Evolutionary conservation across 345 rosid genomes (phyloP).

Genomic region (Citrus mangshanensis): DNA sequence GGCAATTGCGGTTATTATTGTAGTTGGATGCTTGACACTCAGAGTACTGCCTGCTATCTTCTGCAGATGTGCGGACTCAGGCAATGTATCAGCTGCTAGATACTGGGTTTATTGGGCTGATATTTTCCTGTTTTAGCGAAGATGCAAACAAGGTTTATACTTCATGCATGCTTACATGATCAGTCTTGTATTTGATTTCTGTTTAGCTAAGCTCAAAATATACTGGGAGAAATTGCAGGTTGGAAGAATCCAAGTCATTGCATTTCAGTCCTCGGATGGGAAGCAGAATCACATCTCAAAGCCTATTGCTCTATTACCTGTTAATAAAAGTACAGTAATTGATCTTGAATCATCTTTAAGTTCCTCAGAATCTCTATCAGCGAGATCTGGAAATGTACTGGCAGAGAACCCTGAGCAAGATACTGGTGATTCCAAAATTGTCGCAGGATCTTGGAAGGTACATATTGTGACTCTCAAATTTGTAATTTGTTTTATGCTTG

Average conservation of each 20-base stretch:
- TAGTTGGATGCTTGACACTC: conserved; percentile 17
- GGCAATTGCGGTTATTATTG: background rate
- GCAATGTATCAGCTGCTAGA: conserved; percentile 98
- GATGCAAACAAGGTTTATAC: conserved; percentile 73
- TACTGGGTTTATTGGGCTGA: conserved; percentile 92
- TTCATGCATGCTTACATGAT: conserved; percentile 9
- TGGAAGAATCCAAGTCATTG: conserved; percentile 96
- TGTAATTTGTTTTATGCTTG: background rate
- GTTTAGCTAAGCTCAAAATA: conserved; percentile 15
- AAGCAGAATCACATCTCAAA: conserved; percentile 50
- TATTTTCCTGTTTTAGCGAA: conserved; percentile 93
- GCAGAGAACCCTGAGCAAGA: conserved; percentile 54
- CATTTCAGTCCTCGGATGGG: conserved; percentile 95
- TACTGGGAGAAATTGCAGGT: conserved; percentile 45
- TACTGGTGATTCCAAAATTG: conserved; percentile 60
- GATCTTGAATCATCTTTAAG: conserved; percentile 80
- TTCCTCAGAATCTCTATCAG: conserved; percentile 46
- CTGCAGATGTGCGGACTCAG: conserved; percentile 95
- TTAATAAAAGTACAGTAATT: conserved; percentile 52
- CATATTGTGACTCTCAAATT: background rate
- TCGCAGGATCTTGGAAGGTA: conserved; percentile 54
- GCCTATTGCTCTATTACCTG: conserved; percentile 47
- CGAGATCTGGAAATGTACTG: conserved; percentile 45
- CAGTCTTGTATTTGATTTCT: conserved; percentile 5
- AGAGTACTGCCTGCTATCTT: conserved; percentile 14